phyloP scores from a whole-genome alignment of 78 protist species.

The Bodo saltans region DNA sequence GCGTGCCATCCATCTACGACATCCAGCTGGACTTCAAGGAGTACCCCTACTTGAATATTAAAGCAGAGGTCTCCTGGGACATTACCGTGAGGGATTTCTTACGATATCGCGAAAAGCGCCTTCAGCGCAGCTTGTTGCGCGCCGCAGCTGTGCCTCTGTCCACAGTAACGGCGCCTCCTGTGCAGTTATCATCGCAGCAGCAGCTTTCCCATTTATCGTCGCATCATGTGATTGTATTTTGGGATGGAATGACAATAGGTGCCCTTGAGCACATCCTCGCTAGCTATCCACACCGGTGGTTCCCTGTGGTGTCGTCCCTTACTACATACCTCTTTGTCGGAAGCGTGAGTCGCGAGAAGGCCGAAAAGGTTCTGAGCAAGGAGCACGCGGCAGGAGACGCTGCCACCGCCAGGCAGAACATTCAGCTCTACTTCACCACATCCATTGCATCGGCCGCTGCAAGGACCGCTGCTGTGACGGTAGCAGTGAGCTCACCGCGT shows the following conservation, averaged over 20 bases:
- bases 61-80: neutral
- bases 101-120: neutral
- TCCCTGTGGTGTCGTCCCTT: neutral
- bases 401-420: too few relatives aligned
- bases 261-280: neutral
- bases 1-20: constrained; percentile 37
- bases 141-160: neutral
- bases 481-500: neutral
- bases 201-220: constrained; percentile 10
- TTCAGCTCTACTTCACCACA: too few relatives aligned
- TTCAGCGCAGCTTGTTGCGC: neutral
- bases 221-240: neutral
- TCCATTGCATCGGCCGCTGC: too few relatives aligned
- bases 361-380: neutral
- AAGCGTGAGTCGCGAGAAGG: neutral
- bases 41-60: constrained; percentile 50
- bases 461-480: too few relatives aligned
- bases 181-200: too few relatives aligned
- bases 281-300: neutral
- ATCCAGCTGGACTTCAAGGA: constrained; percentile 34
- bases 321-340: neutral
- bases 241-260: neutral
- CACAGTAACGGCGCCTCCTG: neutral
- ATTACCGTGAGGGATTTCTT: neutral
- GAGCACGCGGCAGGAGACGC: neutral